A percentile compares a stretch with the other conserved stretches of the same genome.
phyloP scores from a whole-genome alignment of 2,329 filamentous ascomycete genomes.

The Trichoderma sp. region DNA sequence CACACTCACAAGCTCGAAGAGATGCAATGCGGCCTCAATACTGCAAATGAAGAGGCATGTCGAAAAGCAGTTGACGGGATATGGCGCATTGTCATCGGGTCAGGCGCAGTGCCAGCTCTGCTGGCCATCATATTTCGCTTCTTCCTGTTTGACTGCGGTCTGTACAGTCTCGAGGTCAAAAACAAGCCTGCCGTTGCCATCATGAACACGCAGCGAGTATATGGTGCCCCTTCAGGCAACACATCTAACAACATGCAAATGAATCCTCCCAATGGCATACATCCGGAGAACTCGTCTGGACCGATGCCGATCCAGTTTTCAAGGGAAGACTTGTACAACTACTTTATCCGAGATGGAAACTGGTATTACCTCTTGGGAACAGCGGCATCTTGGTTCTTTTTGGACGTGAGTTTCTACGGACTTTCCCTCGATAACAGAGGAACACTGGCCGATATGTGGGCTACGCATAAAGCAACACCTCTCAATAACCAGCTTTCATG shows the following conservation, averaged over 20 bases:
- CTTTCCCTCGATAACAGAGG: conserved; percentile 52
- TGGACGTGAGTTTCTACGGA: conserved; percentile 61
- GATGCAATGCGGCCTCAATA: conserved; percentile 54
- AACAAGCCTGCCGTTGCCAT: conserved; percentile 63
- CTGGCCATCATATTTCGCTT: conserved; percentile 69
- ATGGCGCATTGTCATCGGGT: conserved; percentile 69
- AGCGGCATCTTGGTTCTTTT: conserved; percentile 54
- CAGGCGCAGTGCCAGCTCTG: conserved; percentile 65
- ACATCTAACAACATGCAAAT: conserved; percentile 33
- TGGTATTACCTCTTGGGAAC: conserved; percentile 47
- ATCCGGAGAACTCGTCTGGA: conserved; percentile 41
- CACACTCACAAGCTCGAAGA: conserved; percentile 47
- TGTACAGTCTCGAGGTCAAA: conserved; percentile 68
- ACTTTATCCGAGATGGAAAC: conserved; percentile 51
- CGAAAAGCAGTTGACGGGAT: conserved; percentile 59
- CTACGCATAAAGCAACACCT: conserved; percentile 40
- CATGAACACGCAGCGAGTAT: conserved; percentile 62
- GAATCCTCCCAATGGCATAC: conserved; percentile 35
- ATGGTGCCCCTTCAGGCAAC: conserved; percentile 47
- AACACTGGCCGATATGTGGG: conserved; percentile 46
- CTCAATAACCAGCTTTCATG: conserved; percentile 49
- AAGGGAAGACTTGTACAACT: conserved; percentile 52
- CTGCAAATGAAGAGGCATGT: conserved; percentile 50
- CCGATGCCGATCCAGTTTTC: conserved; percentile 55
- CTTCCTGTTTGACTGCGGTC: conserved; percentile 67